Evolutionary conservation across 305 asterid genomes (phyloP).

Genomic region (Fraxinus xanthoxyloides): DNA sequence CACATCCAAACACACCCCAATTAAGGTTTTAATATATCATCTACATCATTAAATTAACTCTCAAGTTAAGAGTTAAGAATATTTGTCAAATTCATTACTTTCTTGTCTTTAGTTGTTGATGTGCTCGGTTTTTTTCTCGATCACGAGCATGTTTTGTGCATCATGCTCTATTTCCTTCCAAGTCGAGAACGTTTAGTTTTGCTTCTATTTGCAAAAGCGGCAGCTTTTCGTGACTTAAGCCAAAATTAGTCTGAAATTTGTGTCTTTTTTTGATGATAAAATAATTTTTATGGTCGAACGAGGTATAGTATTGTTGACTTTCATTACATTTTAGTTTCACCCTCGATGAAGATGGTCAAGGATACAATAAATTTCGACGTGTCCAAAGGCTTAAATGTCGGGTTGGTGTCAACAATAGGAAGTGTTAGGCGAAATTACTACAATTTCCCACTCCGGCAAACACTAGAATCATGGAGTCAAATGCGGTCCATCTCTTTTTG

Average conservation of each 20-base stretch:
- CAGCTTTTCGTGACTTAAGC: background rate
- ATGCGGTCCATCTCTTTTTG: background rate
- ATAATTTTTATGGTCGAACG: too few species aligned
- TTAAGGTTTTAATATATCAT: background rate
- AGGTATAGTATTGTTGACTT: background rate
- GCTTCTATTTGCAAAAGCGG: background rate
- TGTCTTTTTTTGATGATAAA: background rate
- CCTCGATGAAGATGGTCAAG: background rate
- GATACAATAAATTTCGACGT: background rate
- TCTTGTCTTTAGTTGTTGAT: background rate
- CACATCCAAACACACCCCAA: background rate
- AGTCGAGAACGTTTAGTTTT: background rate
- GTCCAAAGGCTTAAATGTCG: background rate
- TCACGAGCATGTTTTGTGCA: background rate
- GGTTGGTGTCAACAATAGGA: background rate
- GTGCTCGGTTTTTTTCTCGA: background rate
- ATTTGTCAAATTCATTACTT: background rate
- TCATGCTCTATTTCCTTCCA: background rate
- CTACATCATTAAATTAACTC: background rate
- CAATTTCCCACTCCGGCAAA: background rate
- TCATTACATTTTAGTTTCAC: background rate
- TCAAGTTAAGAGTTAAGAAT: background rate
- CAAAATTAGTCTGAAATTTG: background rate
- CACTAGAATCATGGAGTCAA: background rate
- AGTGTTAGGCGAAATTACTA: background rate